phyloP scores from a whole-genome alignment of 2,329 filamentous ascomycete genomes.

The Macrophomina tecta region DNA sequence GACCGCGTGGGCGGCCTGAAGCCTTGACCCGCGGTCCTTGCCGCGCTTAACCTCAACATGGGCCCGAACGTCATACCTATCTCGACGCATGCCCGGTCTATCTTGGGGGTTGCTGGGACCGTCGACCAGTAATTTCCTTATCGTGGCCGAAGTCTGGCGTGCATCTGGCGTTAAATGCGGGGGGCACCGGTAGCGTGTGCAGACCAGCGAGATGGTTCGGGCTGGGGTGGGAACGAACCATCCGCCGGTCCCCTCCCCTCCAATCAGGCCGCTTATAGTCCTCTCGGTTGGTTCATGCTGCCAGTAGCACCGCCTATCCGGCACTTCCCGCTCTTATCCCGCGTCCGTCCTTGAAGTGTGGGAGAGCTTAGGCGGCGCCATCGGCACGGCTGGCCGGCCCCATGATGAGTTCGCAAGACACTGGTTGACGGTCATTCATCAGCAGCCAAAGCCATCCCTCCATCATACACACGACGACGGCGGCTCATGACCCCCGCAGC shows the following conservation, averaged over 20 bases:
- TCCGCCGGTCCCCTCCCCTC: not conserved
- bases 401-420: not conserved
- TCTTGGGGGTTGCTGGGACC: not conserved
- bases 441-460: not conserved
- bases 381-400: not conserved
- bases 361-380: not conserved
- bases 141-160: not conserved
- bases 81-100: not conserved
- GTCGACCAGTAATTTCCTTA: not conserved
- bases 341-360: not conserved
- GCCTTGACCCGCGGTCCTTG: not conserved
- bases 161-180: not conserved
- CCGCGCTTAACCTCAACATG: not conserved
- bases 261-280: not conserved
- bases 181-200: not conserved
- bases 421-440: not conserved
- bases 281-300: not conserved
- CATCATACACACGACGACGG: not conserved
- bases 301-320: not conserved
- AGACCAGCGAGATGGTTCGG: not conserved
- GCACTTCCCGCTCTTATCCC: not conserved
- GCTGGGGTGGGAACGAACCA: not conserved
- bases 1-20: not conserved
- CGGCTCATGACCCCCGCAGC: not conserved
- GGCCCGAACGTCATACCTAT: not conserved